Evolutionary conservation across 352 stramenopile genomes (phyloP).

Genomic region (Saprolegnia parasitica): DNA sequence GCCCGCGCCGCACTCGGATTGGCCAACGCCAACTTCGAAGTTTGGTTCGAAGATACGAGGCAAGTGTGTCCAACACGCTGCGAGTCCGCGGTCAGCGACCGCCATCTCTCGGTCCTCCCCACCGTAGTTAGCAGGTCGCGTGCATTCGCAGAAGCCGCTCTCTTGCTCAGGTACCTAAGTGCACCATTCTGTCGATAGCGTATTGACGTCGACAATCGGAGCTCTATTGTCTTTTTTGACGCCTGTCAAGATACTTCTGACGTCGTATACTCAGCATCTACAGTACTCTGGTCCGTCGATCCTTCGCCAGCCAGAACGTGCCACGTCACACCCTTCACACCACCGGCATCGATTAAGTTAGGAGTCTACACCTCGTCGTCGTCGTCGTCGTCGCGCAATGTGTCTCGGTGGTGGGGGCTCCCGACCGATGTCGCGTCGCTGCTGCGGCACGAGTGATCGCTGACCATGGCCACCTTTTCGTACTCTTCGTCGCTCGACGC

Average conservation of each 20-base stretch:
- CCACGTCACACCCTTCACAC: neutral
- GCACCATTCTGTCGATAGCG: too few relatives aligned
- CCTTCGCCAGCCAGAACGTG: neutral
- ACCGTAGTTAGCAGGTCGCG: too few relatives aligned
- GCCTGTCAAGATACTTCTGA: conserved; percentile 1
- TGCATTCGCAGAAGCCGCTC: too few relatives aligned
- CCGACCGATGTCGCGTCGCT: neutral
- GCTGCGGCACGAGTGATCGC: neutral
- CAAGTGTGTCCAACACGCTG: too few relatives aligned
- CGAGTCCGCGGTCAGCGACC: too few relatives aligned
- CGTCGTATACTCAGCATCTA: neutral
- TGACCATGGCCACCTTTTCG: conserved; percentile 19
- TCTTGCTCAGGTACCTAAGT: too few relatives aligned
- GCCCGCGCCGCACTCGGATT: too few relatives aligned
- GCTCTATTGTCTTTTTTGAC: too few relatives aligned
- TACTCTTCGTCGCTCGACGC: conserved; percentile 10
- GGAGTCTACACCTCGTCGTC: neutral
- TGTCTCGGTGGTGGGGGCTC: neutral
- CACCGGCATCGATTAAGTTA: neutral
- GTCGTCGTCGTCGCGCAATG: neutral
- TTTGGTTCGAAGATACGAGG: too few relatives aligned
- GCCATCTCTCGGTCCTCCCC: too few relatives aligned
- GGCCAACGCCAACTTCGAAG: too few relatives aligned
- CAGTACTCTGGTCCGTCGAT: neutral
- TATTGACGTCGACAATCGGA: too few relatives aligned